Base-by-base conservation (phyloP, 192 early-diverging fungal genomes). In the Backusella liffmaniae region DNA sequence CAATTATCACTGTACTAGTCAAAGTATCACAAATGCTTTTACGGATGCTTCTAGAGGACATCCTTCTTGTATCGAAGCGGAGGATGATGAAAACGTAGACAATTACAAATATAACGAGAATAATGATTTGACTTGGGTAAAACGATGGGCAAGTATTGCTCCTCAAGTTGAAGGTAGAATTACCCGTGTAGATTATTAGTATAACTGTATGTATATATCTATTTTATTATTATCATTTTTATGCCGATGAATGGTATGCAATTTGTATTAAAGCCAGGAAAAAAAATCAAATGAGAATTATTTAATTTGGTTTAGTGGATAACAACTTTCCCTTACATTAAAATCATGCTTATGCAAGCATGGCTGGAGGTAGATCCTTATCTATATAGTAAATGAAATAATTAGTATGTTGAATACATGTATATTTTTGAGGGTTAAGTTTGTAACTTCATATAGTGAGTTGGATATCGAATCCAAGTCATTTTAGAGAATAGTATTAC, bases 131-230 rank as follows among this genome's bases (percentile, higher is more conserved):
- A 29, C 51, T 4, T 80, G 88, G 75, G 23, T 90, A 6, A 81
- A 84, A n/a, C 76, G 76, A 62, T 91, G 88, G 88, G 88, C 87
- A 10, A 87, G 84, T 65, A 82, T 91, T 18, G 78, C 83, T 34
- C 90, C 90, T 5, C 62, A 75, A 16, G 74, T 85, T 23, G 88
- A 89, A 36, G 90, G 86, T 30, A 84, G 90, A 35, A 91, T 91
- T 68, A 67, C 74, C 26, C 72, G 72, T 26, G 72, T 73, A n/a
- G 42, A 49, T 49, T 71, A 71, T 44, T 71, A 49, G 29, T n/a
- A 62, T 29, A 13, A 12, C 3, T 30, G n/a, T 18, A 5, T n/a
- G 46, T 5, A n/a, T n/a, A 18, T 7, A 49, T 49, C 46, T 49
- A 62, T 62, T 59, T 59, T 59, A 59, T 26, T 26, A 59, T 23